These are phyloP conservation scores for Kluyveromyces lactis DNA, from an alignment of 805 yeast genomes.

Conservation along the genomic window DNA sequence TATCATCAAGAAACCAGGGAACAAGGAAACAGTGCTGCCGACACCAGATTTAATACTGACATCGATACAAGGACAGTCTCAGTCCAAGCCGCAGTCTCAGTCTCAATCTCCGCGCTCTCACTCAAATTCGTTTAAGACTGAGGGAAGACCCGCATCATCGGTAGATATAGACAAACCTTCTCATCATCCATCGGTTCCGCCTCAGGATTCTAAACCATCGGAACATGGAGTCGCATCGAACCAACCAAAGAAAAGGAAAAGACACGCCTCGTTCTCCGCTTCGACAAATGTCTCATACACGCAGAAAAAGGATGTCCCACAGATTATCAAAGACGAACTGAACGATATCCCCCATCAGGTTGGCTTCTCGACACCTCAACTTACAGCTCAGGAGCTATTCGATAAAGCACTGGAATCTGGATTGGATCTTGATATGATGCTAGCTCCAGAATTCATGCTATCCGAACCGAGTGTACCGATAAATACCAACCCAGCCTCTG, in stretches of 20 bases:
- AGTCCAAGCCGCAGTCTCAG: no score
- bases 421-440: slow-evolving; percentile 16
- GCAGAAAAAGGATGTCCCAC: slow-evolving; percentile 8
- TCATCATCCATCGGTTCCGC: no score
- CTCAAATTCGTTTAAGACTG: no score
- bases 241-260: slow-evolving; percentile 22
- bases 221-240: neutral
- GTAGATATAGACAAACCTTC: no score
- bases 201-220: no score
- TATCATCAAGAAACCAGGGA: slow-evolving; percentile 32
- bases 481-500: neutral
- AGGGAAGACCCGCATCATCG: no score
- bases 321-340: slow-evolving; percentile 8
- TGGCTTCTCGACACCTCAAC: slow-evolving; percentile 76
- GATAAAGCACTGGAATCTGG: slow-evolving; percentile 26
- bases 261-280: slow-evolving; percentile 40
- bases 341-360: slow-evolving; percentile 53
- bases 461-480: slow-evolving; percentile 6
- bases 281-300: slow-evolving; percentile 32
- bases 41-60: slow-evolving; percentile 13
- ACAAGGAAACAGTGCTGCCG: slow-evolving; percentile 33
- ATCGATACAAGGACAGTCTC: no score
- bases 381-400: slow-evolving; percentile 40
- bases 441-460: slow-evolving; percentile 19
- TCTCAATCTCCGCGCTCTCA: no score